Conservation (phyloP, 768 basidiomycete genomes). For the Russula vinacea region DNA sequence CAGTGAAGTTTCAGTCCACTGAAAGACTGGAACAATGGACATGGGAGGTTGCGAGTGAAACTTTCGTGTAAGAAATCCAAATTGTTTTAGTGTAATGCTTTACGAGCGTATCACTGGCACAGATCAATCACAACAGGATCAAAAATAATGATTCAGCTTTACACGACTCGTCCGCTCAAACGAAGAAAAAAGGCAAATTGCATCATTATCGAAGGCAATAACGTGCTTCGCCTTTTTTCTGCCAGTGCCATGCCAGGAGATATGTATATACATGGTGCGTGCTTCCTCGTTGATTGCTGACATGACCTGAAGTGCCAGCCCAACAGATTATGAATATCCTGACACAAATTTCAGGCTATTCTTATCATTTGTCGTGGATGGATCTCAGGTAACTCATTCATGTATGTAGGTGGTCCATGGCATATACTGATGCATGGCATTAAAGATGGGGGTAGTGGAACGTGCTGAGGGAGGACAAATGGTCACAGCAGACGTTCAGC, state of each 20-base stretch:
- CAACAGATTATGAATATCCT: neutral
- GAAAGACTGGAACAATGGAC: neutral
- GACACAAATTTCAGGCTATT: neutral
- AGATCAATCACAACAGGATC: conserved; percentile 20
- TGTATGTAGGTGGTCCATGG: neutral
- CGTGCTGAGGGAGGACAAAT: neutral
- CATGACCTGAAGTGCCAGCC: neutral
- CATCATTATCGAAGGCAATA: conserved; percentile 16
- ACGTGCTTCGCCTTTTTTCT: conserved; percentile 5
- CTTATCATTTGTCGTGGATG: neutral
- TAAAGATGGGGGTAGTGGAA: neutral
- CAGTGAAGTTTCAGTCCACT: neutral
- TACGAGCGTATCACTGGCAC: neutral
- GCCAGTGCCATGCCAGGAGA: conserved; percentile 10
- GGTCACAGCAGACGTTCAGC: neutral
- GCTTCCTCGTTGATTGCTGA: neutral
- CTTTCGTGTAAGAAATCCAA: neutral
- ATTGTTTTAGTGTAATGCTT: neutral
- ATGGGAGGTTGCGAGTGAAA: conserved; percentile 15
- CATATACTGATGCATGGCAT: neutral
- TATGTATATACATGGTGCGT: conserved; percentile 18
- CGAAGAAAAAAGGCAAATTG: conserved; percentile 15
- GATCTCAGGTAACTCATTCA: neutral
- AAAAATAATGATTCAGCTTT: conserved; percentile 14
- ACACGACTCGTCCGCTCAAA: conserved; percentile 10